Base-by-base conservation (phyloP, 495 filamentous ascomycete species). In the Penicillium riverlandense region DNA sequence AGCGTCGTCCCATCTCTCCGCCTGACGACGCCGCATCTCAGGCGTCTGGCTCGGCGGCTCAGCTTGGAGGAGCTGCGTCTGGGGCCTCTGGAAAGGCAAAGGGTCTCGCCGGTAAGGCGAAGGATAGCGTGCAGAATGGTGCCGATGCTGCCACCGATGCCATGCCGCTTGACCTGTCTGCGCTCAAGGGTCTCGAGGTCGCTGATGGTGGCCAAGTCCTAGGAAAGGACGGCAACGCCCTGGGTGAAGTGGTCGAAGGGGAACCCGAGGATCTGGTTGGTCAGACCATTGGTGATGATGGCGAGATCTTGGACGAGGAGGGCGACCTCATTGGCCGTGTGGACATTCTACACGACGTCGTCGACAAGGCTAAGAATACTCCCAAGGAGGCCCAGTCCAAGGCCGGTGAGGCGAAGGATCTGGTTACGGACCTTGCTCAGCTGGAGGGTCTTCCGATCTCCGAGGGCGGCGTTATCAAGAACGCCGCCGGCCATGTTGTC, bases 141-240 rank as follows among this genome's bases (percentile, higher is more conserved):
- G 50, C 47, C 1, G 55, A 73, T 38, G 57, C 57, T 13, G 60
- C 54, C 2, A 52, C 54, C 8, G 57, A 67, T 3, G 57, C 56
- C 9, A 40, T 60, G 10, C 64, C 62, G 0, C 48, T 69, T 10
- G 82, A 90, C 54, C 71, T 84, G 34, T 82, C 83, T 0, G 60
- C 78, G n/a, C 67, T 92, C 34, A 83, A 82, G 44, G 79, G 78
- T 52, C 80, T 79, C 55, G 76, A 73, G 43, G 77, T 94, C 49
- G 59, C 60, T 8, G 66, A 74, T 27, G 68, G 55, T 11, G 72
- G 67, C 8, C 52, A 69, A 27, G 55, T 68, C 22, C 51, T 66
- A 11, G 69, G 70, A 13, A 44, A 65, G 22, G 62, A 60, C 12
- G 69, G 69, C 0, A 62, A 67, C 47, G 61, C 47, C 38, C 40